Base-by-base conservation (phyloP, 345 rosid genomes). In the Lagerstroemia speciosa region DNA sequence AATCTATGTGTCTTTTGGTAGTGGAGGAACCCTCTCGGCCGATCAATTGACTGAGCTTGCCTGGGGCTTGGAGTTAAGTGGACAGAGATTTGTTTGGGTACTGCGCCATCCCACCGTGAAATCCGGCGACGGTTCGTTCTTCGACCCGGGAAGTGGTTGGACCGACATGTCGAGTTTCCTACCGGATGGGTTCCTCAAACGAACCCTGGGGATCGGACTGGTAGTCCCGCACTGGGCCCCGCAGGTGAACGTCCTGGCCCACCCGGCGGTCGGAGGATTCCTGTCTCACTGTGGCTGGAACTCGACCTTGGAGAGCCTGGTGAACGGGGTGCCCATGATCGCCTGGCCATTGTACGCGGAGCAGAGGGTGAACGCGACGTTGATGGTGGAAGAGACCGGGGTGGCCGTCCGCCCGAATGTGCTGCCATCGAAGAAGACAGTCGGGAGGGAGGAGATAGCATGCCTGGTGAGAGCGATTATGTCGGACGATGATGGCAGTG, bases 211-310 rank as follows among this genome's bases (percentile, higher is more conserved):
- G 0, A 32, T 69, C 1, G 96, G 96, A 0, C 30, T 79, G 8
- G 69, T 84, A 53, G 68, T 92, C 17, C 77, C 82, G 0, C 24
- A 64, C 6, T 92, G 95, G 96, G 91, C 83, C 6, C 89, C 91
- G 20, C 95, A 90, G 50, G 64, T 66, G 1, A 84, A 86, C 15
- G 82, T 86, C 22, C 33, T 92, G 43, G 64, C 58, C 52, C 96
- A 90, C 24, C 73, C 69, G n/a, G 77, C 93, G 0, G 75, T 82
- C 12, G 98, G 96, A 1, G 94, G 87, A 19, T 91, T 82, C 68
- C 45, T 89, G 15, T 78, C 91, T 0, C 96, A 92, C 37, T 81
- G 89, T 3, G 96, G 97, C 0, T 89, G 97, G 97, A 91, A 84
- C 70, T 91, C 93, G 2, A 69, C 75, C 22, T 30, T 87, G 6